Evolutionary conservation across 352 stramenopile genomes (phyloP).

Genomic region (Pythium phragmitis): DNA sequence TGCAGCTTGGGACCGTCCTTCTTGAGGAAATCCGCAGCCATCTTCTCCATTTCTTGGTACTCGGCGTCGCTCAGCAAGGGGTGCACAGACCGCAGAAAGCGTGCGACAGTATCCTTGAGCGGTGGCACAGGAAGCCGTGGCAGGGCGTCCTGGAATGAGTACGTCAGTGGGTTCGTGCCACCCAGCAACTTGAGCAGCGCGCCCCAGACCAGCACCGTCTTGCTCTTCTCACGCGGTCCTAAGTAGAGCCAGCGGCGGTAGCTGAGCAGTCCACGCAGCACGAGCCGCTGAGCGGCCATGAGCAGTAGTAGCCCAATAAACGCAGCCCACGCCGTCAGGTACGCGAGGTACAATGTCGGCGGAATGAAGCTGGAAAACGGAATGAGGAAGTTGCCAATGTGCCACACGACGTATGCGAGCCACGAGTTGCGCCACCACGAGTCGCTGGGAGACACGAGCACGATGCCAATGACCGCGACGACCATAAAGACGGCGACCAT

Average conservation of each 20-base stretch:
- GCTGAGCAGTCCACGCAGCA: constrained; percentile 79
- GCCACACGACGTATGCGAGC: constrained; percentile 77
- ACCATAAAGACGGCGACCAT: constrained; percentile 58
- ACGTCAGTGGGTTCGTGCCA: constrained; percentile 82
- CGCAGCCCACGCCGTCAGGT: constrained; percentile 77
- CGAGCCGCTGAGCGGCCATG: constrained; percentile 82
- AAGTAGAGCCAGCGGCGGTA: constrained; percentile 90
- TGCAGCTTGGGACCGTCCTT: constrained; percentile 89
- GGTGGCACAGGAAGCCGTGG: constrained; percentile 91
- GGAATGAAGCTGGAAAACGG: constrained; percentile 66
- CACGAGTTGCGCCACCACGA: constrained; percentile 83
- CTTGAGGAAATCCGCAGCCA: constrained; percentile 85
- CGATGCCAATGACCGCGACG: constrained; percentile 57
- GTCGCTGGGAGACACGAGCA: constrained; percentile 58
- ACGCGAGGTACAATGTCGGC: constrained; percentile 75
- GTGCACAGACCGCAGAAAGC: constrained; percentile 92
- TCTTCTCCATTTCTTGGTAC: constrained; percentile 84
- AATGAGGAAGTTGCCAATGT: constrained; percentile 76
- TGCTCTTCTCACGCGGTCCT: constrained; percentile 62
- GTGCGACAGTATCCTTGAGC: constrained; percentile 91
- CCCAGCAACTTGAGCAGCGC: constrained; percentile 81
- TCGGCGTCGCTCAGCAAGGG: constrained; percentile 86
- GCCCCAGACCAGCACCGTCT: constrained; percentile 66
- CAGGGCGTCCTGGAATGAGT: constrained; percentile 91
- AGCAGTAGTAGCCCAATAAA: constrained; percentile 82